Percentiles rank a stretch among this genome's conserved stretches.
These are phyloP conservation scores for Candida arabinofermentans DNA, from an alignment of 805 yeast species.

Conservation along the genomic window DNA sequence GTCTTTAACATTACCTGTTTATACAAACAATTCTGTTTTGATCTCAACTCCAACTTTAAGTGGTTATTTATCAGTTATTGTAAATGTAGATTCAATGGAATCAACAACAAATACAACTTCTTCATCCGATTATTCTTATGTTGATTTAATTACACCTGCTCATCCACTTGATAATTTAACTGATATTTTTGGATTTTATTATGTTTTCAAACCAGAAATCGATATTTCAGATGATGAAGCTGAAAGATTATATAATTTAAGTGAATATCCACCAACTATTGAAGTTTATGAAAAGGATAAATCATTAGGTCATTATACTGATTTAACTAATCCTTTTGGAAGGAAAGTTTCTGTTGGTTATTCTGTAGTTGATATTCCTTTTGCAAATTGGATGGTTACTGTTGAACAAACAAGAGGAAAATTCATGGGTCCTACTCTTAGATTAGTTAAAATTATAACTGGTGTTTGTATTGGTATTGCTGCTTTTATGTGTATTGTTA, in stretches of 20 bases:
- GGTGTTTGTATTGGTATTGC: conserved; percentile 81
- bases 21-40: conserved; percentile 66
- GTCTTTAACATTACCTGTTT: conserved; percentile 77
- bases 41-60: conserved; percentile 53
- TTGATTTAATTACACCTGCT: conserved; percentile 23
- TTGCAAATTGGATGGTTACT: conserved; percentile 66
- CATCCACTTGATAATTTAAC: conserved; percentile 21
- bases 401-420: conserved; percentile 58
- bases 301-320: conserved; percentile 38
- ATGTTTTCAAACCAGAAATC: conserved; percentile 37
- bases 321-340: conserved; percentile 34
- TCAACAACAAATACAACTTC: conserved; percentile 39
- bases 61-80: conserved; percentile 65
- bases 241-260: conserved; percentile 7
- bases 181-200: conserved; percentile 33
- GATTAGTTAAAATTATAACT: conserved; percentile 61
- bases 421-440: conserved; percentile 59
- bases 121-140: conserved; percentile 34
- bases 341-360: conserved; percentile 53
- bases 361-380: conserved; percentile 39
- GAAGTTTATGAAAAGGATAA: conserved; percentile 18
- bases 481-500: conserved; percentile 64
- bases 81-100: conserved; percentile 42
- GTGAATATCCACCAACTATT: conserved; percentile 21
- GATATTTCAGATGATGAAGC: conserved; percentile 1